Percentiles rank a stretch among this genome's conserved stretches.
Evolutionary conservation across 208 protist species (phyloP).

Genomic region (Naegleria lovaniensis): DNA sequence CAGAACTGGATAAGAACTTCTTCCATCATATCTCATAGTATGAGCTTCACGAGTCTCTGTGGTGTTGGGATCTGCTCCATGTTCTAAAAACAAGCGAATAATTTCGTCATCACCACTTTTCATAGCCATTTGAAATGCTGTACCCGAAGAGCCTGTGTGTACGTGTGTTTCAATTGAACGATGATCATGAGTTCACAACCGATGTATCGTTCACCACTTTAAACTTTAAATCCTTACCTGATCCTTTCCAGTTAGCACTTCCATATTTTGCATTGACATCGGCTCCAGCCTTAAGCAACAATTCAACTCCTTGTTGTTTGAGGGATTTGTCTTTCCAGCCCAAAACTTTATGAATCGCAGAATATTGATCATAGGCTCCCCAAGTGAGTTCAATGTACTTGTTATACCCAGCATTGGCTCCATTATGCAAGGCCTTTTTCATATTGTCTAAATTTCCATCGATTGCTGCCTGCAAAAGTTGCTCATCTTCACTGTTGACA

Average conservation of each 20-base stretch:
- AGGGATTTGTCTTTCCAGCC: not conserved
- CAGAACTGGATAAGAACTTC: not conserved
- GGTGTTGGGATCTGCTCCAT: not conserved
- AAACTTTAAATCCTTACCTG: too few relatives aligned
- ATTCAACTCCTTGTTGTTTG: not conserved
- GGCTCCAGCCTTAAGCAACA: not conserved
- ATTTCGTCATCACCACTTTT: not conserved
- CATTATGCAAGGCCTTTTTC: too few relatives aligned
- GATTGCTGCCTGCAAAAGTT: too few relatives aligned
- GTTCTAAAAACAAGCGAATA: not conserved
- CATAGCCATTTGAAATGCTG: not conserved
- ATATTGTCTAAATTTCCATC: too few relatives aligned
- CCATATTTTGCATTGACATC: not conserved
- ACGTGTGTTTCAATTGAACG: too few relatives aligned
- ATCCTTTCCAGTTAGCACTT: not conserved
- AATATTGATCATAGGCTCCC: not conserved
- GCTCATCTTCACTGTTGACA: too few relatives aligned
- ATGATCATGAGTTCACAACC: too few relatives aligned
- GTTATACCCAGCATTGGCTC: not conserved
- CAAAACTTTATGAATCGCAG: not conserved
- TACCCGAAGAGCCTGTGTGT: not conserved
- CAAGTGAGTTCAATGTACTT: not conserved
- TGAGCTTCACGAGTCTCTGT: not conserved
- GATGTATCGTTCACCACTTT: too few relatives aligned
- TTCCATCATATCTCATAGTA: not conserved